A percentile compares a stretch with the other conserved stretches of the same genome.
These are phyloP conservation scores for Chaetomiaceae sp. DNA, from an alignment of 2,329 filamentous ascomycete species.

Conservation along the genomic window DNA sequence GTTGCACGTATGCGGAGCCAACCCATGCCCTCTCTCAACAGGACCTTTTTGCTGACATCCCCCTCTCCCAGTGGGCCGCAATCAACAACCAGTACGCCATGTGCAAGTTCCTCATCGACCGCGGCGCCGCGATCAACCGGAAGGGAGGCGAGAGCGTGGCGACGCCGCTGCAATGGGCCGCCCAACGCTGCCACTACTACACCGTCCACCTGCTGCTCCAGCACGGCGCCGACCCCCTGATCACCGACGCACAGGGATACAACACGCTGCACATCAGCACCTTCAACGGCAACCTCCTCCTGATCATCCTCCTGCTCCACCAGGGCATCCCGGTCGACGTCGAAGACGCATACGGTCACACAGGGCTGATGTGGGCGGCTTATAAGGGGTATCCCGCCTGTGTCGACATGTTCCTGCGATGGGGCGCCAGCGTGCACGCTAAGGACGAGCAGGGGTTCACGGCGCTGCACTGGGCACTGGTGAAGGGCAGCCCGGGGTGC, in stretches of 20 bases:
- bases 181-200: constrained; percentile 94
- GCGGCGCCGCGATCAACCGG: constrained; percentile 84
- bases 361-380: constrained; percentile 95
- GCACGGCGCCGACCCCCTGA: constrained; percentile 84
- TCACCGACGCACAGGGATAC: constrained; percentile 93
- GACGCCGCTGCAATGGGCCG: constrained; percentile 94
- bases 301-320: constrained; percentile 84
- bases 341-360: constrained; percentile 84
- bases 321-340: constrained; percentile 94
- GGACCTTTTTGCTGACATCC: not conserved
- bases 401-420: constrained; percentile 86
- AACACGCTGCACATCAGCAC: constrained; percentile 96
- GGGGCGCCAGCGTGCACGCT: constrained; percentile 91
- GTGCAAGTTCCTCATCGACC: constrained; percentile 86
- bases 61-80: constrained; percentile 75
- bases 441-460: constrained; percentile 91
- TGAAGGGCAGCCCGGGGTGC: constrained; percentile 84
- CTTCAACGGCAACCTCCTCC: constrained; percentile 90
- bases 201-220: constrained; percentile 88
- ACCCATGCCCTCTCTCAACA: not conserved
- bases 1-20: constrained; percentile 62
- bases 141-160: constrained; percentile 94
- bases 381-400: constrained; percentile 95
- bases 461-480: constrained; percentile 91
- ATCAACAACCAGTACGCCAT: constrained; percentile 98